phyloP scores from a whole-genome alignment of 768 basidiomycete species.

The Boletus reticulatus region DNA sequence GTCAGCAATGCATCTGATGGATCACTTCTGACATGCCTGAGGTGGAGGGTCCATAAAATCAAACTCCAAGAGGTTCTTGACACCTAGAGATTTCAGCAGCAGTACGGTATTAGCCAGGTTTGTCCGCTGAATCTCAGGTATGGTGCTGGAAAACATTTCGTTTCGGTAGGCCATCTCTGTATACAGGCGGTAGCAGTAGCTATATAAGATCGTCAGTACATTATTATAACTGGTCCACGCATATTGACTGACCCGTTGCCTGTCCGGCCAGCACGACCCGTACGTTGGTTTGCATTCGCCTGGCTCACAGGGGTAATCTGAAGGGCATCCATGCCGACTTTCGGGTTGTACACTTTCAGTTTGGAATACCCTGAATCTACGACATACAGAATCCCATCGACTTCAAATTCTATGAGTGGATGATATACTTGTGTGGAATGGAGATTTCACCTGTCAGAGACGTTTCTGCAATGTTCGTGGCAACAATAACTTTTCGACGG shows the following conservation, averaged over 20 bases:
- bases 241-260: slow-evolving; percentile 75
- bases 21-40: slow-evolving; percentile 51
- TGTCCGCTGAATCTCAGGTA: slow-evolving; percentile 97
- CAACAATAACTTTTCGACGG: slow-evolving; percentile 94
- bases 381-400: slow-evolving; percentile 96
- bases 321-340: slow-evolving; percentile 98
- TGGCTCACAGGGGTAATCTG: slow-evolving; percentile 99
- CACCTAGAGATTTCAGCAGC: slow-evolving; percentile 91
- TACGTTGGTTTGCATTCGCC: slow-evolving; percentile 95
- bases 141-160: slow-evolving; percentile 93
- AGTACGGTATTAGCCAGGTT: slow-evolving; percentile 97
- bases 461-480: slow-evolving; percentile 98
- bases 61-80: slow-evolving; percentile 96
- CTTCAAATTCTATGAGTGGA: slow-evolving; percentile 37
- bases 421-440: neutral
- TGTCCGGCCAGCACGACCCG: slow-evolving; percentile 94
- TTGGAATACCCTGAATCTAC: slow-evolving; percentile 97
- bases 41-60: slow-evolving; percentile 99
- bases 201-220: slow-evolving; percentile 28
- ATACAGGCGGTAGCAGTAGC: slow-evolving; percentile 94
- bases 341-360: slow-evolving; percentile 97
- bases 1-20: neutral
- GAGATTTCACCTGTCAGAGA: slow-evolving; percentile 74
- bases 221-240: neutral
- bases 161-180: slow-evolving; percentile 97